Conservation (phyloP, 2,329 filamentous ascomycete species). For the Sporothrix mexicana region DNA sequence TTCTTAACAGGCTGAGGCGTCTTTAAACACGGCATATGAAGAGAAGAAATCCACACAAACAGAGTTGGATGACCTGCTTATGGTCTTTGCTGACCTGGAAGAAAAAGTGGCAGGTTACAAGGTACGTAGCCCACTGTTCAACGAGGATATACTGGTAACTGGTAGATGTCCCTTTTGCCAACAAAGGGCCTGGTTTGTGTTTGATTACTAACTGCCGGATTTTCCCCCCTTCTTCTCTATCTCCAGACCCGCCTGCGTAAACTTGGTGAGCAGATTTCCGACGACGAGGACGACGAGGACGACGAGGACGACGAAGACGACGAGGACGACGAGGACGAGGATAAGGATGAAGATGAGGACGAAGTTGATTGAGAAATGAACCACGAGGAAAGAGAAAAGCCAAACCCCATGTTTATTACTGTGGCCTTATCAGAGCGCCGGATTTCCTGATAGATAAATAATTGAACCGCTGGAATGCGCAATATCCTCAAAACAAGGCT, state of each 20-base stretch:
- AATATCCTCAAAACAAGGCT: background rate
- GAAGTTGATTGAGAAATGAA: slow-evolving; percentile 38
- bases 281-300: slow-evolving; percentile 72
- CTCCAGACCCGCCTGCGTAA: slow-evolving; percentile 63
- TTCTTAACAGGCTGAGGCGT: slow-evolving; percentile 43
- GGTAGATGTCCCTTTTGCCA: too few relatives aligned
- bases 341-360: slow-evolving; percentile 39
- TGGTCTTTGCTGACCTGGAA: slow-evolving; percentile 81
- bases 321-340: slow-evolving; percentile 46
- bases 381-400: slow-evolving; percentile 33
- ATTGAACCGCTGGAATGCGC: too few relatives aligned
- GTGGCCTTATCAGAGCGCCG: too few relatives aligned
- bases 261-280: slow-evolving; percentile 74
- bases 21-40: slow-evolving; percentile 59
- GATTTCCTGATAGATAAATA: too few relatives aligned
- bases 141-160: too few relatives aligned
- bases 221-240: slow-evolving; percentile 23
- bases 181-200: too few relatives aligned
- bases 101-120: slow-evolving; percentile 78
- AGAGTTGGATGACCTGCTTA: slow-evolving; percentile 79
- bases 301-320: slow-evolving; percentile 60
- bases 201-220: background rate
- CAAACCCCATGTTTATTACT: background rate
- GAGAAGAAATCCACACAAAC: slow-evolving; percentile 69
- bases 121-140: slow-evolving; percentile 51